These are phyloP conservation scores for Murraya paniculata DNA, from an alignment of 345 rosid genomes.

Conservation along the genomic window DNA sequence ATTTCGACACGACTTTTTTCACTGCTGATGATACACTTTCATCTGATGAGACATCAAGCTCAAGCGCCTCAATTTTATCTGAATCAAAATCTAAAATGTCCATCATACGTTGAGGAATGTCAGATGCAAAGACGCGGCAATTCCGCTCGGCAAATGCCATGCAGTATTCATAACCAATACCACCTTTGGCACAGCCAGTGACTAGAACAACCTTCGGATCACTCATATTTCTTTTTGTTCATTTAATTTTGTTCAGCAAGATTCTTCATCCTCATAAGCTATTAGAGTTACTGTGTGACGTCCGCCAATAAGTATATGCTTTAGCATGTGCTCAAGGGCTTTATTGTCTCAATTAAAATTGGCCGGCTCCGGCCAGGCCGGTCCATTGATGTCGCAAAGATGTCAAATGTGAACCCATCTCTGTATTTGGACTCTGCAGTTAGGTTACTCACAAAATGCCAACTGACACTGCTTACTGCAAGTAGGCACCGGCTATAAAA, in stretches of 20 bases:
- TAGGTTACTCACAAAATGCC: neutral
- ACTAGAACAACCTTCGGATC: slow-evolving; percentile 51
- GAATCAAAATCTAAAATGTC: slow-evolving; percentile 41
- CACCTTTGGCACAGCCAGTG: slow-evolving; percentile 68
- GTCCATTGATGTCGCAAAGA: neutral
- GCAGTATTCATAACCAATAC: slow-evolving; percentile 68
- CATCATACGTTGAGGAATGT: slow-evolving; percentile 36
- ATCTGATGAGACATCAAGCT: slow-evolving; percentile 53
- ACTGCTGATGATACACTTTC: slow-evolving; percentile 42
- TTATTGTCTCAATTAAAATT: neutral
- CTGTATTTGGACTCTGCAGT: neutral
- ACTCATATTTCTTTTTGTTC: slow-evolving; percentile 23
- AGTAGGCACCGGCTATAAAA: neutral
- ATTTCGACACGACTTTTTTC: slow-evolving; percentile 30
- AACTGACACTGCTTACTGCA: neutral
- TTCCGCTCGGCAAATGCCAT: slow-evolving; percentile 52
- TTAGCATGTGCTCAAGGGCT: slow-evolving; percentile 21
- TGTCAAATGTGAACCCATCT: neutral
- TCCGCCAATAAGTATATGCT: slow-evolving; percentile 26
- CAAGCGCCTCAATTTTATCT: slow-evolving; percentile 29
- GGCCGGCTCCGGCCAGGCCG: slow-evolving; percentile 20
- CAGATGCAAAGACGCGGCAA: slow-evolving; percentile 54
- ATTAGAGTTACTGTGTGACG: neutral
- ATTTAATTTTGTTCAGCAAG: neutral
- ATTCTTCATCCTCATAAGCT: slow-evolving; percentile 1